phyloP scores from a whole-genome alignment of 768 basidiomycete genomes.

The Trametes elegans region DNA sequence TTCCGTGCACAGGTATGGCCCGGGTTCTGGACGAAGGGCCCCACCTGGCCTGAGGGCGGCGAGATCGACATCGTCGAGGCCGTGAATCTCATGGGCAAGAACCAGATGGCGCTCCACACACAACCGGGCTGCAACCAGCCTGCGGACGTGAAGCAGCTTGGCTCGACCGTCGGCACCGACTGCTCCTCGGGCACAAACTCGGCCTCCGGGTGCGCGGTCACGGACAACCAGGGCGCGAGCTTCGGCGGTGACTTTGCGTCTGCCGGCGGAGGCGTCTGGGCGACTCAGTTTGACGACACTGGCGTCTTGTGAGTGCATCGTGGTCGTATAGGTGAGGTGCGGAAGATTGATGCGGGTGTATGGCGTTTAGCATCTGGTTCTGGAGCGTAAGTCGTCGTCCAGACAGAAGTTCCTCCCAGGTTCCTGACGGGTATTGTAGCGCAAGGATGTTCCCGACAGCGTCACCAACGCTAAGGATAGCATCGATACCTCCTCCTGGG shows the following conservation, averaged over 20 bases:
- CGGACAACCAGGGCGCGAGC: conserved; percentile 35
- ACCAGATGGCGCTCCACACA: conserved; percentile 59
- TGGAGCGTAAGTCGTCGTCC: conserved; percentile 38
- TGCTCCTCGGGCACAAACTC: conserved; percentile 29
- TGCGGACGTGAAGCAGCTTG: conserved; percentile 31
- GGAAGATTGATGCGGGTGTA: background rate
- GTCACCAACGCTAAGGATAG: conserved; percentile 29
- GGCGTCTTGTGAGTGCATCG: conserved; percentile 42
- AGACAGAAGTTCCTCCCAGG: background rate
- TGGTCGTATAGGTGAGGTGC: conserved; percentile 22
- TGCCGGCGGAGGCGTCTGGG: conserved; percentile 61
- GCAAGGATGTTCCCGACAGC: conserved; percentile 27
- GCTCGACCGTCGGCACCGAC: conserved; percentile 29
- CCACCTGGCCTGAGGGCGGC: conserved; percentile 38
- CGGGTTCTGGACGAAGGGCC: conserved; percentile 31
- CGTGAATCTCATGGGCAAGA: conserved; percentile 48
- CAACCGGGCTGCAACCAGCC: conserved; percentile 34
- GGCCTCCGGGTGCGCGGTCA: conserved; percentile 17
- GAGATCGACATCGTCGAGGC: conserved; percentile 44
- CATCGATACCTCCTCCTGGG: conserved; percentile 41
- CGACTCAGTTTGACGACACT: conserved; percentile 61
- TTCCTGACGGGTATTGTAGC: conserved; percentile 26
- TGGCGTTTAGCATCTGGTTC: conserved; percentile 42
- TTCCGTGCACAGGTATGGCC: conserved; percentile 23
- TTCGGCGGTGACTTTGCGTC: conserved; percentile 41